Evolutionary conservation across 805 yeast genomes (phyloP).

Genomic region (Teunomyces pallodes): DNA sequence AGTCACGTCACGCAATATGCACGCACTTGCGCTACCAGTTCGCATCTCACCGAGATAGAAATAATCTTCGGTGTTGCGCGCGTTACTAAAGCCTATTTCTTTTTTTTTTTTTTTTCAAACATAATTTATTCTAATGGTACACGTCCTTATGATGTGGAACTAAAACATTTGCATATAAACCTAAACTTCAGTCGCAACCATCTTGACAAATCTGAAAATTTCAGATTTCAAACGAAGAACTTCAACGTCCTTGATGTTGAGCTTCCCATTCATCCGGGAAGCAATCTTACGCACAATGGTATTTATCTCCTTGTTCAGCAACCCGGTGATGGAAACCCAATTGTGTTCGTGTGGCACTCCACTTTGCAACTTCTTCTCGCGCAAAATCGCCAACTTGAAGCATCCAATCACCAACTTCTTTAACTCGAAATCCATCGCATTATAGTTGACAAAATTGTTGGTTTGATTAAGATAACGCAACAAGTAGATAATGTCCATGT

Average conservation of each 20-base stretch:
- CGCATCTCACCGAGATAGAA: too few species aligned
- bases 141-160: too few species aligned
- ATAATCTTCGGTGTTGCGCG: too few species aligned
- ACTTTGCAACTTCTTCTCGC: constrained; percentile 20
- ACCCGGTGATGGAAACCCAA: constrained; percentile 38
- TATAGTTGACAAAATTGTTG: constrained; percentile 42
- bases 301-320: constrained; percentile 34
- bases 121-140: too few species aligned
- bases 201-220: constrained; percentile 40
- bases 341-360: constrained; percentile 14
- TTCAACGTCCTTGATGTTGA: constrained; percentile 37
- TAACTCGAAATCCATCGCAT: constrained; percentile 42
- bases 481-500: constrained; percentile 46
- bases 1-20: too few species aligned
- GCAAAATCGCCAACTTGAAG: constrained; percentile 35
- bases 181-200: constrained; percentile 32
- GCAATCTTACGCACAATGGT: constrained; percentile 34
- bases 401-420: constrained; percentile 43
- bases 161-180: background rate
- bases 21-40: too few species aligned
- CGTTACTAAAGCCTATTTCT: too few species aligned
- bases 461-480: constrained; percentile 45
- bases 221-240: constrained; percentile 36
- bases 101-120: too few species aligned
- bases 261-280: constrained; percentile 40